Base-by-base conservation (phyloP, 148 eudicot genomes). In the Heliosperma pusillum region DNA sequence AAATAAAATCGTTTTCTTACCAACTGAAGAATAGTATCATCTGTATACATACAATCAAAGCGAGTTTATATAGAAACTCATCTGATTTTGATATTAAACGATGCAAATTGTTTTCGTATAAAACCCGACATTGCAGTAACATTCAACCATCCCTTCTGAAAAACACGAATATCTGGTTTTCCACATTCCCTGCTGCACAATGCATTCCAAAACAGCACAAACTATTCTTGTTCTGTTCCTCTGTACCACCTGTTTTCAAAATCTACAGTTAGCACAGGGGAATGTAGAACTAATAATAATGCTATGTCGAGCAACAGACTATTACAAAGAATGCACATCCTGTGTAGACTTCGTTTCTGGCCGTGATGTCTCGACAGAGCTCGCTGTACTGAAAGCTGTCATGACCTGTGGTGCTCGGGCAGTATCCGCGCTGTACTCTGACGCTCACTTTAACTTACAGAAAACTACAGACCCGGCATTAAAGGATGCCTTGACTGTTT, bases 331-430 rank as follows among this genome's bases (percentile, higher is more conserved):
- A 2, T 80, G 82, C 67, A 19, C 1, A 12, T 8, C 16, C 4
- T 80, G 82, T 21, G 58, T 80, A 1, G 1, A 25, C 15, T 75
- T 75, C 12, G 70, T 53, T 30, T 66, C 71, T 29, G 24, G 66
- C 26, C 45, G 59, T 44, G 7, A 26, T 42, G 70, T 22, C 40
- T 74, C 78, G n/a, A 21, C 55, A 33, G 75, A 80, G 9, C 52
- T n/a, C 42, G 82, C 25, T 15, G 24, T 75, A 52, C 58, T 53
- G 7, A 1, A 33, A 17, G 63, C 15, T n/a, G 67, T 55, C 40
- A 30, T 80, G 72, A 16, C 21, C 3, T 80, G 82, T 63, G 78
- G 44, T 13, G 45, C 71, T 22, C 20, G n/a, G 33, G 59, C 20
- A 0, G 13, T 80, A 19, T 40, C 25, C 26, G 0, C 11, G 7